A percentile compares a stretch with the other conserved stretches of the same genome.
Evolutionary conservation across 2,329 filamentous ascomycete genomes (phyloP).

Genomic region (Aspergillus fumigatiaffinis): DNA sequence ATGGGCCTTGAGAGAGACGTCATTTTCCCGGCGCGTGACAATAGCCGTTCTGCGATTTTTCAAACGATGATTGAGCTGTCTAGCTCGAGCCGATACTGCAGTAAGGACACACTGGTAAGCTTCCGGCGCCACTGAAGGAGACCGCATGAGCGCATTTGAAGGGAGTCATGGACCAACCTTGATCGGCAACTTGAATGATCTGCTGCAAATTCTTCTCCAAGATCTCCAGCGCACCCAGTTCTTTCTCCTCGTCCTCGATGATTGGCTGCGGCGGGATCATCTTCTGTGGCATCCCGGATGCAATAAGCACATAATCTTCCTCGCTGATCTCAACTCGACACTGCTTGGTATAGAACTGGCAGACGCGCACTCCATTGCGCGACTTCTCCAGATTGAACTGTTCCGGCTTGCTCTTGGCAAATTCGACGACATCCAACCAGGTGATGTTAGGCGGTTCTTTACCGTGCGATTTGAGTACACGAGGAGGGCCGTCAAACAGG

Average conservation of each 20-base stretch:
- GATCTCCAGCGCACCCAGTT: constrained; percentile 78
- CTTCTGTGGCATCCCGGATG: constrained; percentile 76
- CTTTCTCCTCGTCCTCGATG: constrained; percentile 80
- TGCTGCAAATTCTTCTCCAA: constrained; percentile 72
- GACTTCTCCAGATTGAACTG: constrained; percentile 71
- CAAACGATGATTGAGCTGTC: constrained; percentile 76
- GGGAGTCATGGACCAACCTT: constrained; percentile 46
- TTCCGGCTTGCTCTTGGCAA: constrained; percentile 72
- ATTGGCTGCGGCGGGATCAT: constrained; percentile 77
- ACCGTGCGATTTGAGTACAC: constrained; percentile 59
- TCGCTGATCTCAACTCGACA: constrained; percentile 79
- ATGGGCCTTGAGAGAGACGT: constrained; percentile 29
- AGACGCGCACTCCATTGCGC: constrained; percentile 66
- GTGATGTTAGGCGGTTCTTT: constrained; percentile 61
- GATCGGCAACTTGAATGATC: constrained; percentile 76
- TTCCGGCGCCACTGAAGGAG: neutral
- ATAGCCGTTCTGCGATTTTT: constrained; percentile 73
- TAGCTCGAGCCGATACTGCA: constrained; percentile 63
- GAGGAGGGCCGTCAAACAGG: constrained; percentile 77
- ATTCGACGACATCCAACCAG: constrained; percentile 83
- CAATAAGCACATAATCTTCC: constrained; percentile 81
- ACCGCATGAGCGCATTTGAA: neutral
- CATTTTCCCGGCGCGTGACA: constrained; percentile 56
- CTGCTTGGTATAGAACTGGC: constrained; percentile 78
- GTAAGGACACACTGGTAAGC: neutral